These are phyloP conservation scores for Boletus reticulatus DNA, from an alignment of 768 basidiomycete genomes.

Conservation along the genomic window DNA sequence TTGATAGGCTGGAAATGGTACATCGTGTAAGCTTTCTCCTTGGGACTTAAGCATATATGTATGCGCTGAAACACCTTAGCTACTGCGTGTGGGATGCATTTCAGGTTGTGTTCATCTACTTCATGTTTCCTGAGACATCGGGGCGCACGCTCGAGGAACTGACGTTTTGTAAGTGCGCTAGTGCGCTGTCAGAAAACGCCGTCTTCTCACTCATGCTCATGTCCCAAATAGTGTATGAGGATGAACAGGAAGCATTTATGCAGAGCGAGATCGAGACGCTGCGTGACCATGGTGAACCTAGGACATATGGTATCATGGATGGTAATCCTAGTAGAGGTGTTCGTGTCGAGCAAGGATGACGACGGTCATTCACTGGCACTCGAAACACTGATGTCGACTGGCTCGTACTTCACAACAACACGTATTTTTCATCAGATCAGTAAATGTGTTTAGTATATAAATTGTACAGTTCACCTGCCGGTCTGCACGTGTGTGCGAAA, in stretches of 20 bases:
- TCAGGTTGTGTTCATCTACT: background rate
- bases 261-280: background rate
- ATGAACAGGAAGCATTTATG: background rate
- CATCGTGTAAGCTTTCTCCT: background rate
- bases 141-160: slow-evolving; percentile 1
- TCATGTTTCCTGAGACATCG: background rate
- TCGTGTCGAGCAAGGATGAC: background rate
- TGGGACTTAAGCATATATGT: background rate
- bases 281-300: background rate
- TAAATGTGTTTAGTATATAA: no score
- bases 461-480: no score
- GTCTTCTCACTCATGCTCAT: background rate
- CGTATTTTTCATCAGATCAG: no score
- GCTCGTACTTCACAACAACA: no score
- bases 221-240: background rate
- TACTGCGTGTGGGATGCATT: background rate
- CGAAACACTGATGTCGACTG: no score
- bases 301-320: background rate
- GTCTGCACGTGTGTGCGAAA: no score
- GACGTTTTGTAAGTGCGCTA: slow-evolving; percentile 10
- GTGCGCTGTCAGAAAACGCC: background rate
- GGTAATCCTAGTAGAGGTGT: background rate
- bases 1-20: slow-evolving; percentile 1
- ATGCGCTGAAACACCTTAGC: background rate
- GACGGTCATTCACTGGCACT: no score